phyloP scores from a whole-genome alignment of 2,329 filamentous ascomycete species.

The Lasiodiplodia sp. region DNA sequence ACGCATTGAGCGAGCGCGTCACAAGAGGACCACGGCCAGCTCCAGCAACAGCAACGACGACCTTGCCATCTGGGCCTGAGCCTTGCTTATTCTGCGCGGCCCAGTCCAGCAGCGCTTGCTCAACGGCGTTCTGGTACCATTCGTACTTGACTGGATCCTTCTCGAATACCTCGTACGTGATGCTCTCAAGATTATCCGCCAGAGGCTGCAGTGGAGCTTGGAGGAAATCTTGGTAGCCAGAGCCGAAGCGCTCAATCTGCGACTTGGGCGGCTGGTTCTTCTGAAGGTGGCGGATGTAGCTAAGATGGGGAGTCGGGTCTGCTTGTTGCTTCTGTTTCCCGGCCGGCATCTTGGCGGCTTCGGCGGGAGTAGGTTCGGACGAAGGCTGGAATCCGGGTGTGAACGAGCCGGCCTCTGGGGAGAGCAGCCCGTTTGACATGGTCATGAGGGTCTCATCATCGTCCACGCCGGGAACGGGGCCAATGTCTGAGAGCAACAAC shows the following conservation, averaged over 20 bases:
- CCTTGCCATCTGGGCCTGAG: conserved; percentile 71
- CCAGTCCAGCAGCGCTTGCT: conserved; percentile 83
- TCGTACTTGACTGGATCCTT: conserved; percentile 98
- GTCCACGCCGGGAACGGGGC: conserved; percentile 59
- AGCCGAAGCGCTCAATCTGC: conserved; percentile 70
- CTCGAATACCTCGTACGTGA: conserved; percentile 98
- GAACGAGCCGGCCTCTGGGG: conserved; percentile 51
- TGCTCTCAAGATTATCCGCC: conserved; percentile 94
- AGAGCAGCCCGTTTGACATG: conserved; percentile 45
- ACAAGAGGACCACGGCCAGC: conserved; percentile 93
- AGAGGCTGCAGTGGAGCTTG: conserved; percentile 94
- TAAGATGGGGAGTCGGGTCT: conserved; percentile 71
- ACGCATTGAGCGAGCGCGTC: conserved; percentile 83
- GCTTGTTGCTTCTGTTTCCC: conserved; percentile 56
- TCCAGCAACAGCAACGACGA: conserved; percentile 90
- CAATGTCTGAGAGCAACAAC: conserved; percentile 67
- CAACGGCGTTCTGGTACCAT: conserved; percentile 88
- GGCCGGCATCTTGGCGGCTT: conserved; percentile 60
- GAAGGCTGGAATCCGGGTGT: conserved; percentile 40
- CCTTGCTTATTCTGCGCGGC: conserved; percentile 73
- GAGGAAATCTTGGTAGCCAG: conserved; percentile 89
- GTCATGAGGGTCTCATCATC: conserved; percentile 48
- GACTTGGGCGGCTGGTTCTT: conserved; percentile 74
- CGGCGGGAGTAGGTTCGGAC: conserved; percentile 69
- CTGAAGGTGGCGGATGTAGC: conserved; percentile 86